Evolutionary conservation across 768 basidiomycete genomes (phyloP).

Genomic region (Lentinula edodes): DNA sequence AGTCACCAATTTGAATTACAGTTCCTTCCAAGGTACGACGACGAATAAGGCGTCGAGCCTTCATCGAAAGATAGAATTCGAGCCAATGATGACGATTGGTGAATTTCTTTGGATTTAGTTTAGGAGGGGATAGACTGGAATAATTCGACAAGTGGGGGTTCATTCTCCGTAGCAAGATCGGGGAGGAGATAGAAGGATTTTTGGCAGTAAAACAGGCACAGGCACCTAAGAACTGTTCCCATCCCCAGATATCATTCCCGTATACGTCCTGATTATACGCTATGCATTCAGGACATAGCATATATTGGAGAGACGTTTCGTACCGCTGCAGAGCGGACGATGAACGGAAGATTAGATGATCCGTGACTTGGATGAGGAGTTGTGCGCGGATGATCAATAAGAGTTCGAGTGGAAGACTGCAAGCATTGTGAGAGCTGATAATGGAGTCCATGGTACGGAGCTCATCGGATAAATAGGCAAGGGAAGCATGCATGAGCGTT

Average conservation of each 20-base stretch:
- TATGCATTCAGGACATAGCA: constrained; percentile 32
- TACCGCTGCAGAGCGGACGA: constrained; percentile 34
- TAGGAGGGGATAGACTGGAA: neutral
- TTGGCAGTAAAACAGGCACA: constrained; percentile 2
- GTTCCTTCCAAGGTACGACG: neutral
- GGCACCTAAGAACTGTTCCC: constrained; percentile 15
- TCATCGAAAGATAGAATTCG: constrained; percentile 6
- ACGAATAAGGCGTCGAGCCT: neutral
- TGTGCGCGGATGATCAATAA: constrained; percentile 45
- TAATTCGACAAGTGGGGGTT: neutral
- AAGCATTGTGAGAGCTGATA: constrained; percentile 18
- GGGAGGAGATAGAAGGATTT: constrained; percentile 2
- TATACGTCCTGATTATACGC: constrained; percentile 30
- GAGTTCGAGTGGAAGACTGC: constrained; percentile 43
- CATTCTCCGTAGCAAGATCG: neutral
- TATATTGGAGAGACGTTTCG: constrained; percentile 30
- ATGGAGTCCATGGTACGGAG: constrained; percentile 36
- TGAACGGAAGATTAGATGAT: constrained; percentile 36
- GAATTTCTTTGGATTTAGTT: neutral
- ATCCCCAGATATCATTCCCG: constrained; percentile 29
- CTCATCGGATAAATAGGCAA: constrained; percentile 43
- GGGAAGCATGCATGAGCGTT: constrained; percentile 45
- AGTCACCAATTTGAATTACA: neutral
- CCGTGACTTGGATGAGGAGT: constrained; percentile 37
- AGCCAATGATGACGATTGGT: constrained; percentile 2